Evolutionary conservation across 2,329 filamentous ascomycete species (phyloP), one percentile per base, ranked within the genome.

Genomic region (Rutstroemia sp.): DNA sequence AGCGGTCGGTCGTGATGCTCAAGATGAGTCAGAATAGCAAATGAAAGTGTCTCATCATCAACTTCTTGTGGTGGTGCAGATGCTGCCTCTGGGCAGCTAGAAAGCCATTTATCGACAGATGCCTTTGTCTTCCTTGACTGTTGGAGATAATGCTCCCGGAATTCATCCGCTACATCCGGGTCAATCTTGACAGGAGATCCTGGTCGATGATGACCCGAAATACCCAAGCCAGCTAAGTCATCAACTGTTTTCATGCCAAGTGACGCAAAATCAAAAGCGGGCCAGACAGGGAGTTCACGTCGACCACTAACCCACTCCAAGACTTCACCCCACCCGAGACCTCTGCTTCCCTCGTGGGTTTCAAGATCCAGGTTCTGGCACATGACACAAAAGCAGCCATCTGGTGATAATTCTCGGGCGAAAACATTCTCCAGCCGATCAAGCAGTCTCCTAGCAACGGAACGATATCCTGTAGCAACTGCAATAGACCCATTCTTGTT

Each of bases 391-490:
- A 78, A 75, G 70, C 92, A 97, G n/a, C 86, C 84, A 66, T 96
- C 85, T 0, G 85, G 85, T 0, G 92, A 92, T 38, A 99, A 85
- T 67, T 97, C 92, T 58, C 94, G 81, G 2, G 91, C 92, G 72
- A 99, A 97, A 8, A 99, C 91, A 56, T 92, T 90, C 69, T 96
- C 92, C 4, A 99, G 77, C 39, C 94, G 84, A 72, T 99, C 92
- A 5, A 97, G 79, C 23, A 97, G 74, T 52, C 92, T 83, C 5
- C 94, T 85, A 3, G 94, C 94, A n/a, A 97, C 88, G 0, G 92
- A 96, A 54, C 90, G 85, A 71, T 97, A 96, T 5, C 94, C 94
- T 0, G 92, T 97, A 16, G 94, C 94, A 1, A 97, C 94, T 2
- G 94, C 94, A 5, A 99, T 76, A 0, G 92, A 97, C 3, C 94